These are phyloP conservation scores for Epichloe sylvatica DNA, from an alignment of 2,329 filamentous ascomycete species.

Conservation along the genomic window DNA sequence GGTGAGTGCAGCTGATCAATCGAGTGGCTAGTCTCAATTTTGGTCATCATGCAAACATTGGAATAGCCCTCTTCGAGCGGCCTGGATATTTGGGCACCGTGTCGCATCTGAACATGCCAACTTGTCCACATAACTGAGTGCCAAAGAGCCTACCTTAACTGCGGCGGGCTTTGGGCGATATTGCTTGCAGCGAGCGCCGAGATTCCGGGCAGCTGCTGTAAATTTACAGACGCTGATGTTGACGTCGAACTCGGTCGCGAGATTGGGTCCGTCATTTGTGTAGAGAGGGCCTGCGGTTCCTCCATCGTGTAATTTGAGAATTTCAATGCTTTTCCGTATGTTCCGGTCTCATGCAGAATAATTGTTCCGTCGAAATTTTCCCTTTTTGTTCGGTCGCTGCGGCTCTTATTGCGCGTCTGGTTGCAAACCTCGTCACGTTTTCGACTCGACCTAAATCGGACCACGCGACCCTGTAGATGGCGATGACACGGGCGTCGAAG, in stretches of 20 bases:
- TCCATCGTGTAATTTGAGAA: slow-evolving; percentile 30
- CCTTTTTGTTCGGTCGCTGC: neutral
- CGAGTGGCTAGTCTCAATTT: too few relatives aligned
- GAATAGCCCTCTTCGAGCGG: neutral
- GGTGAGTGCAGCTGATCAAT: neutral
- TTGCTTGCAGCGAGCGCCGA: slow-evolving; percentile 29
- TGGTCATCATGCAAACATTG: neutral
- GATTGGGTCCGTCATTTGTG: slow-evolving; percentile 31
- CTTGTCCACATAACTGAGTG: too few relatives aligned
- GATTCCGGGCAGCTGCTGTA: slow-evolving; percentile 33
- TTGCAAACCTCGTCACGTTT: neutral
- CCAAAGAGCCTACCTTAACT: slow-evolving; percentile 28
- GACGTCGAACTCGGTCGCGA: slow-evolving; percentile 37
- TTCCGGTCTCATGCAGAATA: neutral
- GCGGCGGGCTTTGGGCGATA: slow-evolving; percentile 27
- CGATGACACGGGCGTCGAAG: too few relatives aligned
- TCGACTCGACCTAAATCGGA: neutral
- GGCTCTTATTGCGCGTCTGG: neutral
- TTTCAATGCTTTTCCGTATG: neutral
- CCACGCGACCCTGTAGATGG: neutral
- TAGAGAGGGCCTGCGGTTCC: slow-evolving; percentile 24
- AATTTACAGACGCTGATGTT: slow-evolving; percentile 26
- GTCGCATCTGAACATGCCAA: neutral
- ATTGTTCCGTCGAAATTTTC: neutral
- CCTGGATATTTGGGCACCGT: neutral